A percentile compares a stretch with the other conserved stretches of the same genome.
Evolutionary conservation across 768 basidiomycete genomes (phyloP).

Genomic region (Terana coerulea): DNA sequence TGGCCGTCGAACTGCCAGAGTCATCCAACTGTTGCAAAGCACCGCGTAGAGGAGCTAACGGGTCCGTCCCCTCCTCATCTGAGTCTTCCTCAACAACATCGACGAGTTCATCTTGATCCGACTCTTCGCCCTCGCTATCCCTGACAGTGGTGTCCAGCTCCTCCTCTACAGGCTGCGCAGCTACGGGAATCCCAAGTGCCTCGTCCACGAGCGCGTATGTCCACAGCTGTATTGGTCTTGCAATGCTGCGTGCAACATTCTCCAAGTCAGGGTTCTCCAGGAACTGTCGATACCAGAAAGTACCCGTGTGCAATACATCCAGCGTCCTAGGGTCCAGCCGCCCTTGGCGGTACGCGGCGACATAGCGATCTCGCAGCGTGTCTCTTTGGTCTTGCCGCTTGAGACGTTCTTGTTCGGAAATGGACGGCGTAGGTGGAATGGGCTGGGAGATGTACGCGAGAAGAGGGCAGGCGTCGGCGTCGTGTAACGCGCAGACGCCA

Average conservation of each 20-base stretch:
- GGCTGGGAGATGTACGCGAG: constrained; percentile 48
- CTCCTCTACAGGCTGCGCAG: constrained; percentile 13
- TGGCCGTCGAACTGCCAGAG: constrained; percentile 30
- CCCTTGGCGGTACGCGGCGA: constrained; percentile 62
- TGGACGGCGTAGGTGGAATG: constrained; percentile 23
- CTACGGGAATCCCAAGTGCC: constrained; percentile 54
- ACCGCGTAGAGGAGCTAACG: constrained; percentile 65
- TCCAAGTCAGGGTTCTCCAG: constrained; percentile 77
- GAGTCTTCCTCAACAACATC: constrained; percentile 61
- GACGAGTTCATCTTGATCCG: constrained; percentile 57
- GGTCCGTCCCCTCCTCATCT: constrained; percentile 45
- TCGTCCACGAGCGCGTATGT: constrained; percentile 66
- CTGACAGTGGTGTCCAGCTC: constrained; percentile 12
- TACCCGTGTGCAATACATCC: constrained; percentile 57
- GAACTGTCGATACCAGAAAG: constrained; percentile 71
- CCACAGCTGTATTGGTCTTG: constrained; percentile 61
- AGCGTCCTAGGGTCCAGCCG: constrained; percentile 51
- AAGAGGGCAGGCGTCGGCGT: constrained; percentile 51
- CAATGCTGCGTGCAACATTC: constrained; percentile 59
- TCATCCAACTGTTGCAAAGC: constrained; percentile 56
- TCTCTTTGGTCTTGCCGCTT: constrained; percentile 6
- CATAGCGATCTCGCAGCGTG: constrained; percentile 46
- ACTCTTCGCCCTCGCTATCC: constrained; percentile 31
- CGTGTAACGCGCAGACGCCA: constrained; percentile 60
- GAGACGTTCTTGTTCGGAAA: constrained; percentile 26